Evolutionary conservation across 2,329 filamentous ascomycete species (phyloP), one percentile per base, ranked within the genome.

Genomic region (Pseudogymnoascus sp.): DNA sequence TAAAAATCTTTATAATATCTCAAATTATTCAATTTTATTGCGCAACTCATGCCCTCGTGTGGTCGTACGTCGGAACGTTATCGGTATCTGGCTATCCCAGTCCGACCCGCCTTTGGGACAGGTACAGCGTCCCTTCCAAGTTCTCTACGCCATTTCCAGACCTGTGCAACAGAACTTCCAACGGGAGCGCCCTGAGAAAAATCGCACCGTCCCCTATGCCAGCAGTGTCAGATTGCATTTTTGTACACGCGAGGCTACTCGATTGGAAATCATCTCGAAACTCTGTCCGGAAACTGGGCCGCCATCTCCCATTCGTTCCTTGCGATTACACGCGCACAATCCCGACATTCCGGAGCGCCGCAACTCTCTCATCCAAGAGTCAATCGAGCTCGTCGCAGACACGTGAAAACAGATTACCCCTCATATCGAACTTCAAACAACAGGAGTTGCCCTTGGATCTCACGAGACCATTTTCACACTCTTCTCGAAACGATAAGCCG

Each of bases 331-430:
- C n/a, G n/a, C 50, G 28, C 50, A 57, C 50, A 57, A 19, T 33
- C 50, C 50, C 28, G 28, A 57, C 50, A 57, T 57, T 57, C 50
- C 50, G 26, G 50, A 13, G 28, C 13, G 17, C 11, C 50, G 26
- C 50, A 57, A 57, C 50, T 15, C 50, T 35, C 50, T 57, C 26
- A 33, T 33, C 50, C 50, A 57, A 57, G 50, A 57, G 50, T 15
- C 50, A 57, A 57, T 57, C 15, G n/a, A 57, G 17, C 11, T 35
- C 50, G 17, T 57, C n/a, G 28, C 26, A 19, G 5, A 35, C 50
- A 57, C 50, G 50, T 33, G 50, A 57, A 57, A 57, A 57, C 50
- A 9, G 33, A 57, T 33, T 57, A 33, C 50, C 50, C 50, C 50
- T 21, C 28, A 33, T 19, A 57, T 11, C n/a, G 28, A 33, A 7